Conservation (phyloP, 805 yeast genomes). For the Sugiyamaella americana region DNA sequence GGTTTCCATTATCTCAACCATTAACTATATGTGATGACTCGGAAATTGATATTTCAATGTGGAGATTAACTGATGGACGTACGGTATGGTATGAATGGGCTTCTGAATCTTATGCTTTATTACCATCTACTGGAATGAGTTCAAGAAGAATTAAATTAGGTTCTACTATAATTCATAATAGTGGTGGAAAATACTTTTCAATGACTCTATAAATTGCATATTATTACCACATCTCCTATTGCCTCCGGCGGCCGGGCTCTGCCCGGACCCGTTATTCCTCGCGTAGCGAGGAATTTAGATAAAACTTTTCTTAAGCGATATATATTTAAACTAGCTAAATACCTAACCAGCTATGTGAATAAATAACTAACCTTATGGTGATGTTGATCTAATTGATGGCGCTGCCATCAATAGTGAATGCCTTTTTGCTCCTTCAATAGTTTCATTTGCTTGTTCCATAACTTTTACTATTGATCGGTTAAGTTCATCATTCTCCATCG, state of each 20-base stretch:
- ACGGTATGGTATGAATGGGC: slow-evolving; percentile 68
- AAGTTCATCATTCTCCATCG: slow-evolving; percentile 33
- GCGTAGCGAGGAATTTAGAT: too few species aligned
- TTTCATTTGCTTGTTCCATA: slow-evolving; percentile 26
- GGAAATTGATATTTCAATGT: slow-evolving; percentile 47
- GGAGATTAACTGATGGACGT: slow-evolving; percentile 39
- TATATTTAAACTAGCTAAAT: too few species aligned
- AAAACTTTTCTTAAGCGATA: too few species aligned
- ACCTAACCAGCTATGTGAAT: too few species aligned
- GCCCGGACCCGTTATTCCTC: too few species aligned
- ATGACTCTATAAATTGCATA: slow-evolving; percentile 20
- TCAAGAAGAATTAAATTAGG: slow-evolving; percentile 23
- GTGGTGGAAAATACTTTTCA: slow-evolving; percentile 23
- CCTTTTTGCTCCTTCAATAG: slow-evolving; percentile 26
- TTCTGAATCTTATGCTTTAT: slow-evolving; percentile 42
- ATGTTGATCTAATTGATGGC: not conserved
- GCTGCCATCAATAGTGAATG: slow-evolving; percentile 13
- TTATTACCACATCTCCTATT: too few species aligned
- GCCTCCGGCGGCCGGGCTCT: too few species aligned
- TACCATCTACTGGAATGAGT: slow-evolving; percentile 21
- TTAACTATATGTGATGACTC: slow-evolving; percentile 47
- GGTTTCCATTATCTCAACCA: slow-evolving; percentile 56
- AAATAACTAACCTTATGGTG: not conserved
- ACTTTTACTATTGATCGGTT: slow-evolving; percentile 25
- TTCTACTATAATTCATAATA: slow-evolving; percentile 27